Percentiles rank a stretch among this genome's conserved stretches.
Evolutionary conservation across 163 green algal species (phyloP).

Genomic region (Trebouxiophyceae sp.): DNA sequence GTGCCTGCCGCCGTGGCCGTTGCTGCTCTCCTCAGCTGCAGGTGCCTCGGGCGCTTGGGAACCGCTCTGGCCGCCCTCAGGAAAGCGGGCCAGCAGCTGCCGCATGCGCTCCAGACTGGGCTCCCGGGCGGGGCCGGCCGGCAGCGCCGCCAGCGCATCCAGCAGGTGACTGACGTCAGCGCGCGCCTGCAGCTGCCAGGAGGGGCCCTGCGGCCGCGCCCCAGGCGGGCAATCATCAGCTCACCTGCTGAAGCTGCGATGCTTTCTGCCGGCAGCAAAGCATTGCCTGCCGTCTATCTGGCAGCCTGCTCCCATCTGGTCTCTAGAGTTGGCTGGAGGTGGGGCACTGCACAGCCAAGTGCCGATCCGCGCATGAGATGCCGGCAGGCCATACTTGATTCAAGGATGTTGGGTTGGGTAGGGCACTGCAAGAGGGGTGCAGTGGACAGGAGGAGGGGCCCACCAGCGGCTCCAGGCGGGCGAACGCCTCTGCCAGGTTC

Average conservation of each 20-base stretch:
- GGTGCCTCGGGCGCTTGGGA: neutral
- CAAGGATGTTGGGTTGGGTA: neutral
- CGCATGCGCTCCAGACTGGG: no score
- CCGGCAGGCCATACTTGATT: neutral
- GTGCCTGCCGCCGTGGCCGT: neutral
- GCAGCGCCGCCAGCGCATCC: conserved; percentile 21
- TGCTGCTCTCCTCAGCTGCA: neutral
- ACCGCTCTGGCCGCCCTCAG: neutral
- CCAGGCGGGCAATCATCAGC: no score
- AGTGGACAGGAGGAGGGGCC: no score
- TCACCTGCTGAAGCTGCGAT: no score
- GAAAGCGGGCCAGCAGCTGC: neutral
- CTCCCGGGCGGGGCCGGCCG: neutral
- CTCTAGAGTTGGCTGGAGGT: neutral
- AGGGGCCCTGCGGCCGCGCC: conserved; percentile 10
- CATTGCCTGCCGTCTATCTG: no score
- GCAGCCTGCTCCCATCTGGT: no score
- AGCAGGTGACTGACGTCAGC: conserved; percentile 28
- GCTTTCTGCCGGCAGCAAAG: no score
- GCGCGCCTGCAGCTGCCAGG: conserved; percentile 19
- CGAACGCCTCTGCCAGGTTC: conserved; percentile 46
- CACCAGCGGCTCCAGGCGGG: conserved; percentile 31
- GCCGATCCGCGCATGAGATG: neutral
- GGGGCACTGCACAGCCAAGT: neutral
- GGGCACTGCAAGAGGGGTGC: neutral